phyloP scores from a whole-genome alignment of 805 yeast species.

The Jamesozyma lodderae region DNA sequence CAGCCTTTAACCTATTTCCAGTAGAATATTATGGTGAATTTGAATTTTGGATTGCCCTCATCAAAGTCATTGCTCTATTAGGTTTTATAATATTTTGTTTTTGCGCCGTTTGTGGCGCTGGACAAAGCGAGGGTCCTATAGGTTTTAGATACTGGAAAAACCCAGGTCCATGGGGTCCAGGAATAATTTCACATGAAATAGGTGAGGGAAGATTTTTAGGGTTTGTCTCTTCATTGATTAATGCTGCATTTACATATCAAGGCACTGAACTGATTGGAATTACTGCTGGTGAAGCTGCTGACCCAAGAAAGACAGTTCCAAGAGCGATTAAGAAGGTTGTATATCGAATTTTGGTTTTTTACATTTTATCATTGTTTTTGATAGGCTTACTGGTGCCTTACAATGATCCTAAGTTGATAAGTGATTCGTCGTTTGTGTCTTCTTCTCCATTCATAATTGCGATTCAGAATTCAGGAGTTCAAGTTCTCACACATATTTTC shows the following conservation, averaged over 20 bases:
- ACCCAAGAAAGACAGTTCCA: constrained; percentile 58
- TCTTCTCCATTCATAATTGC: constrained; percentile 65
- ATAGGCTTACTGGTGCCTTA: constrained; percentile 59
- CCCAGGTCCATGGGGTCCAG: constrained; percentile 66
- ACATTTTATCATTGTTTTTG: constrained; percentile 51
- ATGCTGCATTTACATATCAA: constrained; percentile 65
- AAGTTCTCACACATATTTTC: constrained; percentile 52
- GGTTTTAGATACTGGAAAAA: constrained; percentile 71
- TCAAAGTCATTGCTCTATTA: constrained; percentile 53
- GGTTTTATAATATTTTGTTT: constrained; percentile 57
- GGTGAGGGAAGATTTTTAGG: constrained; percentile 52
- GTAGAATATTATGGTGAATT: constrained; percentile 60
- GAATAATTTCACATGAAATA: constrained; percentile 37
- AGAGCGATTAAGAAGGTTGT: constrained; percentile 58
- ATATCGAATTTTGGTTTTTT: constrained; percentile 52
- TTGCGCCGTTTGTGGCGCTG: constrained; percentile 63
- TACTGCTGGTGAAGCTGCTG: constrained; percentile 57
- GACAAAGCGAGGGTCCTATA: constrained; percentile 45
- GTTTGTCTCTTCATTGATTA: constrained; percentile 53
- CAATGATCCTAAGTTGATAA: constrained; percentile 42
- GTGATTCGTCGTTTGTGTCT: constrained; percentile 32
- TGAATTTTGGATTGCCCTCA: constrained; percentile 59
- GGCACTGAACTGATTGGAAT: constrained; percentile 67
- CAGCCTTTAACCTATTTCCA: constrained; percentile 47
- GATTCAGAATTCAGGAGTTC: constrained; percentile 53